Conservation (phyloP, 2,329 filamentous ascomycete species). For the Aspergillus fumigatiaffinis region DNA sequence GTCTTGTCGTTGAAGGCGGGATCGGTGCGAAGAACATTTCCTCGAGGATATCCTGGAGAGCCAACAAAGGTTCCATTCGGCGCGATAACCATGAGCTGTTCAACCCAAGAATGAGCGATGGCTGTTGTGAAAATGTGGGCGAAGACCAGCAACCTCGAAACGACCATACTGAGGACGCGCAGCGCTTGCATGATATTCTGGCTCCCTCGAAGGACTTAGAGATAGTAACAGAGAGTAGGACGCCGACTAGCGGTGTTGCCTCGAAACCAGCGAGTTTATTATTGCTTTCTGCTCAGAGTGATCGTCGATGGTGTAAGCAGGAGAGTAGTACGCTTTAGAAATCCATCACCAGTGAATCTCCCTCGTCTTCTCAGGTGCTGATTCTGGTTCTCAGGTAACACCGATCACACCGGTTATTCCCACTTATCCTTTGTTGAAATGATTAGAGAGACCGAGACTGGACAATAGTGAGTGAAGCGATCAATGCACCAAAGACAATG, state of each 20-base stretch:
- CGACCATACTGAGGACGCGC: not conserved
- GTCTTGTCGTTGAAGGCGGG: constrained; percentile 54
- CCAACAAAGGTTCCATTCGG: constrained; percentile 70
- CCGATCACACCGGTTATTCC: not conserved
- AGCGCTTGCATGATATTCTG: constrained; percentile 2
- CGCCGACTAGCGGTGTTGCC: constrained; percentile 14
- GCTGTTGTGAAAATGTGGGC: constrained; percentile 25
- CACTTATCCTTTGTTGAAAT: not conserved
- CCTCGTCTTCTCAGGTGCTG: not conserved
- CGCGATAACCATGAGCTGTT: constrained; percentile 68
- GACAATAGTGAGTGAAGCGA: not conserved
- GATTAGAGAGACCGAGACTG: not conserved
- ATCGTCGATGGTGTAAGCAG: not conserved
- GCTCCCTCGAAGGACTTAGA: not conserved
- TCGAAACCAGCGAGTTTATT: not conserved
- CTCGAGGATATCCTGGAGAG: constrained; percentile 69
- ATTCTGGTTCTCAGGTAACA: not conserved
- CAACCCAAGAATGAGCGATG: constrained; percentile 75
- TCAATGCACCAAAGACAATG: not conserved
- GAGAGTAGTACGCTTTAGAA: constrained; percentile 1
- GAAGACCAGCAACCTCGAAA: constrained; percentile 17
- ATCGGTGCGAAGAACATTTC: constrained; percentile 57
- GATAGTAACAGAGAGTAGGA: constrained; percentile 4
- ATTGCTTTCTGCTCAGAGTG: constrained; percentile 4
- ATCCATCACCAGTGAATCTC: not conserved